phyloP scores from a whole-genome alignment of 2,329 filamentous ascomycete genomes.

The Talaromyces sp. region DNA sequence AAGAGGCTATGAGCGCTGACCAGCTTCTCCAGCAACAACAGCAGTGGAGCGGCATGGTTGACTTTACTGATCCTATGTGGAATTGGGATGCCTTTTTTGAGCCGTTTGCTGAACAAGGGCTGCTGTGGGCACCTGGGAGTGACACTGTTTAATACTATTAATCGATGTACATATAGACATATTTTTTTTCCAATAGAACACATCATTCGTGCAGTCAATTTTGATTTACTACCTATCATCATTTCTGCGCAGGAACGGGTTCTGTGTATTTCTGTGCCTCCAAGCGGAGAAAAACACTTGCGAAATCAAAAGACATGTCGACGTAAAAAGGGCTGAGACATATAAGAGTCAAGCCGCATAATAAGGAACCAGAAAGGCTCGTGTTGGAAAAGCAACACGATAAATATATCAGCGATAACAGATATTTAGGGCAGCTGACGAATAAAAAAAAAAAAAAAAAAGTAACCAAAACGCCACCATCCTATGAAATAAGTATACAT shows the following conservation, averaged over 20 bases:
- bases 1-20: not conserved
- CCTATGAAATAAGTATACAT: constrained; percentile 11
- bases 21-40: not conserved
- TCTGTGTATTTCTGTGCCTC: not conserved
- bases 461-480: constrained; percentile 6
- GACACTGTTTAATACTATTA: not conserved
- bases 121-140: not conserved
- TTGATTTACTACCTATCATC: not conserved
- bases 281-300: not conserved
- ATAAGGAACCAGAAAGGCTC: not conserved
- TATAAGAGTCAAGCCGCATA: not conserved
- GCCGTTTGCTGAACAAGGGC: not conserved
- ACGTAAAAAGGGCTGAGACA: not conserved
- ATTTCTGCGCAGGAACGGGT: not conserved
- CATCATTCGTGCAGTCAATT: not conserved
- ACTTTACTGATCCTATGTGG: constrained; percentile 10
- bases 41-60: not conserved
- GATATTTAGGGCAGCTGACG: not conserved
- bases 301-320: not conserved
- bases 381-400: not conserved
- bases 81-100: constrained; percentile 12
- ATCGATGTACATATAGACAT: not conserved
- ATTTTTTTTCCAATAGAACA: not conserved
- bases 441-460: not conserved
- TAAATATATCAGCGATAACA: not conserved